Percentiles rank a stretch among this genome's conserved stretches.
These are phyloP conservation scores for Hydnum rufescens DNA, from an alignment of 768 basidiomycete species.

Conservation along the genomic window DNA sequence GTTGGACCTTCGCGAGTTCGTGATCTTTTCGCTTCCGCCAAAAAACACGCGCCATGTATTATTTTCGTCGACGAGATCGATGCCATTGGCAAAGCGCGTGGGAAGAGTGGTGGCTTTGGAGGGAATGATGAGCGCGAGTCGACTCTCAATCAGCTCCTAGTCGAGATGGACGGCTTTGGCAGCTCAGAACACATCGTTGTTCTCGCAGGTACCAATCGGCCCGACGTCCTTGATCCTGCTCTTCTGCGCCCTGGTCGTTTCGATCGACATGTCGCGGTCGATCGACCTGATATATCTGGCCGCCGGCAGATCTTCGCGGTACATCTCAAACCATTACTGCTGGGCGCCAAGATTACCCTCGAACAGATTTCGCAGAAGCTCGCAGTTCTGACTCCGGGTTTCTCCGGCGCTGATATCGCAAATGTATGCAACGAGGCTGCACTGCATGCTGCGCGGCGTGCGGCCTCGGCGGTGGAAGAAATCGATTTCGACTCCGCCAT, in stretches of 20 bases:
- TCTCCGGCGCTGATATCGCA: constrained; percentile 97
- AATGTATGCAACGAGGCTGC: constrained; percentile 99
- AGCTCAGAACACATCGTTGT: constrained; percentile 96
- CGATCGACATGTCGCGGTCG: constrained; percentile 90
- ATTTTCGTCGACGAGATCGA: constrained; percentile 99
- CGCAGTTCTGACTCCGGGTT: constrained; percentile 89
- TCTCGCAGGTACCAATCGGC: constrained; percentile 88
- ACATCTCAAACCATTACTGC: constrained; percentile 67
- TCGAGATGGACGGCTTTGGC: constrained; percentile 99
- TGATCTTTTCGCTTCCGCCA: constrained; percentile 91
- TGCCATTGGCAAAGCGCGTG: constrained; percentile 90
- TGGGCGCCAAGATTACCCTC: constrained; percentile 22
- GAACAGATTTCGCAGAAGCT: constrained; percentile 67
- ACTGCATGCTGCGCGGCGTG: constrained; percentile 75
- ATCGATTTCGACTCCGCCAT: constrained; percentile 92
- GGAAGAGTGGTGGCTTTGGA: constrained; percentile 56
- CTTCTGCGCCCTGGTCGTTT: constrained; percentile 96
- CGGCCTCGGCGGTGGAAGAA: constrained; percentile 58
- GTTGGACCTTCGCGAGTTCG: constrained; percentile 94
- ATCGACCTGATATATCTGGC: constrained; percentile 84
- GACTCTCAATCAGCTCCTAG: constrained; percentile 90
- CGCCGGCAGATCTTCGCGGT: constrained; percentile 87
- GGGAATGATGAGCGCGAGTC: constrained; percentile 97
- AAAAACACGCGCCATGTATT: constrained; percentile 96
- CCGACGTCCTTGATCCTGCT: constrained; percentile 89